A percentile compares a stretch with the other conserved stretches of the same genome.
phyloP scores from a whole-genome alignment of 257 asterid species.

The Solanum microdontum region DNA sequence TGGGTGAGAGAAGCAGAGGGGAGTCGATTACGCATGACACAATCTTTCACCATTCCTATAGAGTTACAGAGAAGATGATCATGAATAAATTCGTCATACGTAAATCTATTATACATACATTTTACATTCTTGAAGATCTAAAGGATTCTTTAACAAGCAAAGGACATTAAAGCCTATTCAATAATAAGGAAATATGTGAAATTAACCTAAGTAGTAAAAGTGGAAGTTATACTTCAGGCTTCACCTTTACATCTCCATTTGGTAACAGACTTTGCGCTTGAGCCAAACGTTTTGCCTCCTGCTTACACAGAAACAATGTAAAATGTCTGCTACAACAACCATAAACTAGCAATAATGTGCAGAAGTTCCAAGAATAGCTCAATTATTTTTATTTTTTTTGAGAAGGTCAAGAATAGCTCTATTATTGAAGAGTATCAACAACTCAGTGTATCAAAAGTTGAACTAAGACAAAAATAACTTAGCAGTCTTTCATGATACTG shows the following conservation, averaged over 20 bases:
- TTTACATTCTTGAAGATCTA: neutral
- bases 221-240: constrained; percentile 24
- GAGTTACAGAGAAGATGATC: neutral
- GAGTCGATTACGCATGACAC: neutral
- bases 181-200: neutral
- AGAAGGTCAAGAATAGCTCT: neutral
- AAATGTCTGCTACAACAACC: neutral
- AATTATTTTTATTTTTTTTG: neutral
- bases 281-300: constrained; percentile 44
- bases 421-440: neutral
- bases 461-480: neutral
- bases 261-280: constrained; percentile 43
- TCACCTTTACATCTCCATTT: constrained; percentile 50
- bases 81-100: neutral
- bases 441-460: neutral
- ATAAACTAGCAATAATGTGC: neutral
- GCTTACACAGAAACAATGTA: constrained; percentile 1
- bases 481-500: neutral
- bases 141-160: neutral
- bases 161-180: neutral
- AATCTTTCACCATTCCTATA: neutral
- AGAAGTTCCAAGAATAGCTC: neutral
- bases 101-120: neutral
- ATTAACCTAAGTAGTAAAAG: neutral
- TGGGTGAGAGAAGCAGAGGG: neutral